Base-by-base conservation (phyloP, 306 rosid genomes). In the Quercus cerris region DNA sequence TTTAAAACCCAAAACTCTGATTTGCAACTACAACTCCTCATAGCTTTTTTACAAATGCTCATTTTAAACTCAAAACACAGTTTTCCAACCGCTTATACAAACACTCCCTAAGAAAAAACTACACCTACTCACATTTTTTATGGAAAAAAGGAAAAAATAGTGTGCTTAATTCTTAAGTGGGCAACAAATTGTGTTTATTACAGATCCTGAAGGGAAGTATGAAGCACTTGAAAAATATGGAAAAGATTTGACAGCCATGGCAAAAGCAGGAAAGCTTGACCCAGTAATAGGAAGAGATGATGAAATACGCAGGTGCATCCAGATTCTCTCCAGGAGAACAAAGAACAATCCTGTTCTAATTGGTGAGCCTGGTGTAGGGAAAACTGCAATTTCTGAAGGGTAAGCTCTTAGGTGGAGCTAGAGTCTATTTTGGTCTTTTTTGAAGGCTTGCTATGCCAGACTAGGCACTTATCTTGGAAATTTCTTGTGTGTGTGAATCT, bases 311-410 rank as follows among this genome's bases (percentile, higher is more conserved):
- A 91, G 99, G 84, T 95, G 99, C 90, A 95, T 95, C 84, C 98
- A 95, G 88, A 95, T 95, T 85, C 97, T 95, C 57, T 95, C 99
- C 59, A 86, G 99, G 88, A 93, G 99, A 91, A 95, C 98, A 63
- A 95, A 95, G 91, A 95, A 95, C 81, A 95, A 95, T 74, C 99
- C 99, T 63, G 99, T 95, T 76, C 88, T 95, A 52, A 95, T 95
- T 74, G 99, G 99, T 59, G 99, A 95, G 92, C 99, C 99, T 67
- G 99, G 99, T 78, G 99, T 95, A 54, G 99, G 99, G 54, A 95
- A 95, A 86, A 95, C 99, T 76, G 99, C 99, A 15, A 90, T 95
- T 78, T 95, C 99, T 56, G 99, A 95, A 88, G 99, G 99, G 99
- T 93, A 88, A 86, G 92, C 66, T 57, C 56, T 44, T 28, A 67